Base-by-base conservation (phyloP, 768 basidiomycete genomes). In the Xanthoconium stramineum region DNA sequence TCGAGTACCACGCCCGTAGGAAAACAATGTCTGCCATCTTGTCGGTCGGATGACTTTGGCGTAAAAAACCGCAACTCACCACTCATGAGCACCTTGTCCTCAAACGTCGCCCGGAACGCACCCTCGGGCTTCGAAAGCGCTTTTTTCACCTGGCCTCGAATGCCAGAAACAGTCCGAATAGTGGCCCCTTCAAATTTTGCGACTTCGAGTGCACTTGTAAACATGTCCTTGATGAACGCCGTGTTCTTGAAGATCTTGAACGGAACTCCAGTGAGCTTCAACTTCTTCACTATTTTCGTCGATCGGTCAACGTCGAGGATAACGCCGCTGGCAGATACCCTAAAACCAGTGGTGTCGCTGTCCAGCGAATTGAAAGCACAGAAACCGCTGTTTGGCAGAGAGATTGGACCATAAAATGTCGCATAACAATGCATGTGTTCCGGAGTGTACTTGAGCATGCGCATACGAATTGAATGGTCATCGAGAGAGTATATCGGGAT, bases 341-440 rank as follows among this genome's bases (percentile, higher is more conserved):
- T 78, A 79, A 99, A 99, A 2, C 86, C 89, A 0, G 87, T 74
- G 2, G 75, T 76, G 0, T 85, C 83, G n/a, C 76, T 77, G 0
- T 77, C 71, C 15, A 99, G 74, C 0, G 88, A 84, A 72, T 94
- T 98, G 81, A 99, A 98, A 3, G 96, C 89, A 71, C 97, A 98
- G 75, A 99, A 95, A 33, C 95, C 94, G 0, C 93, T 97, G 73
- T 97, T 97, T 20, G 95, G 96, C 0, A 91, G 76, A 3, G 93
- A 78, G 20, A 93, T 86, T 8, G 97, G 96, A 0, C 94, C 96
- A 67, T 95, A 99, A 73, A 98, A 97, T 3, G 95, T 97, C 3
- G 95, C 96, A 67, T 88, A 96, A 67, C 97, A 99, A 69, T 99
- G 97, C 97, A 96, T 98, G 67, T 99, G 97, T 74, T 99, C 97